These are phyloP conservation scores for Ogataea allantospora DNA, from an alignment of 805 yeast species.

Conservation along the genomic window DNA sequence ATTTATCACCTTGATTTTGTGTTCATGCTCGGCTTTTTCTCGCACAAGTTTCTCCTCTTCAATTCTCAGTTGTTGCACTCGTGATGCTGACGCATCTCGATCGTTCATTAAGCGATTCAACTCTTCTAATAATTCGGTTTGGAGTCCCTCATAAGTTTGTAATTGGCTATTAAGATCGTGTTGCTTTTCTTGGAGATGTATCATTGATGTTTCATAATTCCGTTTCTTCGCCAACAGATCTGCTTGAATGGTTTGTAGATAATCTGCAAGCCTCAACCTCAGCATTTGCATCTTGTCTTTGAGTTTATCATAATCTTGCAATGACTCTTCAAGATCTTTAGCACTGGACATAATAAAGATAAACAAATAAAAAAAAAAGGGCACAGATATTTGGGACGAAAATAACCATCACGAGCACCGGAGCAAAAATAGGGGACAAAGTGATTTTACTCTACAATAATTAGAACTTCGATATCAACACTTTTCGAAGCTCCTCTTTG, in stretches of 20 bases:
- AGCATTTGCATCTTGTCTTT: slow-evolving; percentile 25
- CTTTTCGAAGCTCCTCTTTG: no score
- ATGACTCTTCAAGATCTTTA: slow-evolving; percentile 18
- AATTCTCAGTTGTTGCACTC: slow-evolving; percentile 39
- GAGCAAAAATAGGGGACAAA: no score
- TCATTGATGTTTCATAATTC: slow-evolving; percentile 22
- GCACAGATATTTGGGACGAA: neutral
- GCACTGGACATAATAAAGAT: slow-evolving; percentile 16
- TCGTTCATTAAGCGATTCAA: slow-evolving; percentile 23
- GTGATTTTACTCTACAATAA: no score
- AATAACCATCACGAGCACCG: no score
- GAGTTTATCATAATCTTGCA: slow-evolving; percentile 23
- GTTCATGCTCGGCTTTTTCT: slow-evolving; percentile 26
- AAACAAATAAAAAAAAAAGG: slow-evolving; percentile 5
- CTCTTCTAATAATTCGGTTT: slow-evolving; percentile 22
- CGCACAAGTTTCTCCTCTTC: slow-evolving; percentile 36
- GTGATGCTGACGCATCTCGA: slow-evolving; percentile 35
- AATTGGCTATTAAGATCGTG: slow-evolving; percentile 21
- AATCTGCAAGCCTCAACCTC: slow-evolving; percentile 14
- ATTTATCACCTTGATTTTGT: slow-evolving; percentile 32
- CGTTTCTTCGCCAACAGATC: slow-evolving; percentile 24
- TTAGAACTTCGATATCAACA: no score
- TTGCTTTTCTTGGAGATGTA: slow-evolving; percentile 24
- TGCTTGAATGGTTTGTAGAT: slow-evolving; percentile 16
- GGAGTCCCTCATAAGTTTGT: slow-evolving; percentile 15